A percentile compares a stretch with the other conserved stretches of the same genome.
These are phyloP conservation scores for Tolypocladium ovalisporum DNA, from an alignment of 2,329 filamentous ascomycete species.

Conservation along the genomic window DNA sequence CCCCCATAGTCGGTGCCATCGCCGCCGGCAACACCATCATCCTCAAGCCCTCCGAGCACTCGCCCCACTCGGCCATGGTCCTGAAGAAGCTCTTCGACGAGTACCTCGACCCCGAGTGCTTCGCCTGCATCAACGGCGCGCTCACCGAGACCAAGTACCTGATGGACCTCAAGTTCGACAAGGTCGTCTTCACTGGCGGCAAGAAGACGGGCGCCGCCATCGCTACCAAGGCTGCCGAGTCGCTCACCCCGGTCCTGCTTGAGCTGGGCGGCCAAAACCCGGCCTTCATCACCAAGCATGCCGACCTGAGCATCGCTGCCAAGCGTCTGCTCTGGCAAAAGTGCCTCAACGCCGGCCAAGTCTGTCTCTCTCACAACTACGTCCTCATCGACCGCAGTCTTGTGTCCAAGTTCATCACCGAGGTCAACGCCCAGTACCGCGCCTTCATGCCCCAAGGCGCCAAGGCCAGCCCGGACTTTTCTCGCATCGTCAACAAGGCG, in stretches of 20 bases:
- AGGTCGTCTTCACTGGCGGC: slow-evolving; percentile 93
- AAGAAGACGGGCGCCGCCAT: slow-evolving; percentile 74
- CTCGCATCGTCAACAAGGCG: slow-evolving; percentile 67
- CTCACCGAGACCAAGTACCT: slow-evolving; percentile 72
- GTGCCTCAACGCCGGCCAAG: slow-evolving; percentile 73
- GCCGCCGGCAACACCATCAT: slow-evolving; percentile 83
- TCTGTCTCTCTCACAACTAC: slow-evolving; percentile 92
- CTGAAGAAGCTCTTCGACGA: slow-evolving; percentile 68
- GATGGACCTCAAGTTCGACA: slow-evolving; percentile 87
- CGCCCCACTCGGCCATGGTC: slow-evolving; percentile 66
- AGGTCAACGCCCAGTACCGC: slow-evolving; percentile 59
- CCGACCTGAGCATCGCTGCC: slow-evolving; percentile 71
- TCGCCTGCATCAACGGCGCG: slow-evolving; percentile 68
- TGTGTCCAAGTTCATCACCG: slow-evolving; percentile 58
- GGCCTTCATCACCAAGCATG: slow-evolving; percentile 77
- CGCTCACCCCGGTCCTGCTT: slow-evolving; percentile 76
- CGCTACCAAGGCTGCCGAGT: slow-evolving; percentile 77
- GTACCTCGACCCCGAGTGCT: slow-evolving; percentile 67
- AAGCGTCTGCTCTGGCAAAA: slow-evolving; percentile 84
- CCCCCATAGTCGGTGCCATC: slow-evolving; percentile 80
- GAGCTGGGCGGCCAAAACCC: slow-evolving; percentile 91
- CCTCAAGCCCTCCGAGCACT: slow-evolving; percentile 81
- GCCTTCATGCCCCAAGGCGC: slow-evolving; percentile 79
- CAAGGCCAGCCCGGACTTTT: slow-evolving; percentile 66
- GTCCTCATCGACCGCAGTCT: slow-evolving; percentile 70